phyloP scores from a whole-genome alignment of 2,329 filamentous ascomycete species.

The Alternaria panax region DNA sequence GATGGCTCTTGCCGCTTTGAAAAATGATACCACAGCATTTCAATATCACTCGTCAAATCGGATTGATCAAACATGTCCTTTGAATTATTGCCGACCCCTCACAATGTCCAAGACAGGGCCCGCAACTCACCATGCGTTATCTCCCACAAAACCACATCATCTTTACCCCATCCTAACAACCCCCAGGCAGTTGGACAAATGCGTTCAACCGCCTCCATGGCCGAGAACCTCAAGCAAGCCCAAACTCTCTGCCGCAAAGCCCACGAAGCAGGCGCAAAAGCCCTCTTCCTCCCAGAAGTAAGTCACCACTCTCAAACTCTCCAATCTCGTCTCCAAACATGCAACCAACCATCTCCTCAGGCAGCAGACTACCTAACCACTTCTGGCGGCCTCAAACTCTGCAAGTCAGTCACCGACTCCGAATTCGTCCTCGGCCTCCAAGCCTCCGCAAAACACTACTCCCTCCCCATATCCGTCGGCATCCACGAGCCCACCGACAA shows the following conservation, averaged over 20 bases:
- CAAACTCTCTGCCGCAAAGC: conserved; percentile 75
- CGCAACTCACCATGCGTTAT: rapidly evolving
- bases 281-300: conserved; percentile 80
- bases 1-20: not conserved
- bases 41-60: not conserved
- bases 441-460: conserved; percentile 68
- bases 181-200: conserved; percentile 84
- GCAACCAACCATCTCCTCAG: too few relatives aligned
- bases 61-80: not conserved
- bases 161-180: not conserved
- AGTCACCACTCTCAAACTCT: not conserved
- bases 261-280: conserved; percentile 77
- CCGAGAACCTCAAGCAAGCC: conserved; percentile 82
- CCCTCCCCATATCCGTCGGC: conserved; percentile 81
- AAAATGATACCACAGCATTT: not conserved
- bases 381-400: conserved; percentile 73
- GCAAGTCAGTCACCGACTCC: conserved; percentile 68
- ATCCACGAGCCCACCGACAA: conserved; percentile 67
- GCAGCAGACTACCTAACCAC: conserved; percentile 91
- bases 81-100: not conserved
- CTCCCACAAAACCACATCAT: not conserved
- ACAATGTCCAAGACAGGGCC: not conserved
- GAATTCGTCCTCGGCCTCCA: conserved; percentile 80
- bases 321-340: too few relatives aligned
- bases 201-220: conserved; percentile 80